Evolutionary conservation across 2,329 filamentous ascomycete species (phyloP).

Genomic region (Triangularia setosa): DNA sequence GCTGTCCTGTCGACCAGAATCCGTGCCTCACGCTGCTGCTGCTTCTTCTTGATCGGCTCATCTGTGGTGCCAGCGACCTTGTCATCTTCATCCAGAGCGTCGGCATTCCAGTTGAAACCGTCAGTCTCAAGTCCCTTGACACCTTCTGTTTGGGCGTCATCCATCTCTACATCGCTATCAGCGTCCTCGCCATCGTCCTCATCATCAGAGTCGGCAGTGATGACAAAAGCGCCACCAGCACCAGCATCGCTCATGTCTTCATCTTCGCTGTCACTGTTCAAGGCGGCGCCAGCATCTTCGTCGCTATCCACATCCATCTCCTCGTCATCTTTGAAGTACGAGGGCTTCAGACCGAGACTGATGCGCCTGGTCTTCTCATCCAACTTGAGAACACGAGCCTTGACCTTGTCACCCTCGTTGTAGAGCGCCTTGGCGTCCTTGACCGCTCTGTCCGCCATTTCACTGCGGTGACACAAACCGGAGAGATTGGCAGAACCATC

Average conservation of each 20-base stretch:
- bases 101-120: constrained; percentile 85
- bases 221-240: constrained; percentile 36
- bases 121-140: constrained; percentile 61
- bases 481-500: constrained; percentile 86
- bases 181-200: constrained; percentile 30
- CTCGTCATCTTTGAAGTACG: constrained; percentile 68
- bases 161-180: constrained; percentile 43
- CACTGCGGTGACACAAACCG: constrained; percentile 84
- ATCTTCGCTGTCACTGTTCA: constrained; percentile 36
- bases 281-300: constrained; percentile 41
- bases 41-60: constrained; percentile 41
- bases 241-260: constrained; percentile 40
- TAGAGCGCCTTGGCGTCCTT: constrained; percentile 87
- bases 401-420: constrained; percentile 85
- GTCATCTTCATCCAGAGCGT: constrained; percentile 55
- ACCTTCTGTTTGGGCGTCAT: constrained; percentile 34
- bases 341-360: constrained; percentile 88
- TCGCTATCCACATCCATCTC: constrained; percentile 41
- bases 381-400: constrained; percentile 80
- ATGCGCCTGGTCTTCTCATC: constrained; percentile 72
- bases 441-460: constrained; percentile 82
- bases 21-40: constrained; percentile 69
- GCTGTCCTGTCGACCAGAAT: constrained; percentile 86
- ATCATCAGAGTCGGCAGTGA: constrained; percentile 31
- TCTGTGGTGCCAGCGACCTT: constrained; percentile 49